Base-by-base conservation (phyloP, 345 rosid genomes). In the Dimocarpus longan region DNA sequence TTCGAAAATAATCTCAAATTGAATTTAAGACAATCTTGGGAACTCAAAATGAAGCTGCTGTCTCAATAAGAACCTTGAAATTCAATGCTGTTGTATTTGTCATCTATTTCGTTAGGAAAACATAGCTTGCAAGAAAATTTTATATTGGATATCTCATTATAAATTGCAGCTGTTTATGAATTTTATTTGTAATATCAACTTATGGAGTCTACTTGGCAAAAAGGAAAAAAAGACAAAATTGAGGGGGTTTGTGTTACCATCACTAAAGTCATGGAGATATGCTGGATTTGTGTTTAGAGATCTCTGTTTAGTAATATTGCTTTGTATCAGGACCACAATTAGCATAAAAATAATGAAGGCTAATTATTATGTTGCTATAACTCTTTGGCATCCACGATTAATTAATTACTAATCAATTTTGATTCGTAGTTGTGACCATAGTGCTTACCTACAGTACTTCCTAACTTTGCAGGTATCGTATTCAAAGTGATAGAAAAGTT, bases 401-500 rank as follows among this genome's bases (percentile, higher is more conserved):
- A 32, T 11, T 66, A 60, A 68, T 72, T 50, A 10, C 42, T 78
- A 64, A 40, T 15, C 39, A 8, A 12, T 67, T 74, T 59, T n/a
- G 59, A 70, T n/a, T 73, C 37, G 2, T 40, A 13, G n/a, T 44
- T 54, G 62, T 39, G 43, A 68, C 57, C 59, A 15, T 54, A 54
- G 18, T 54, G 18, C 59, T 54, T 54, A 8, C 2, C n/a, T 24
- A 42, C 42, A 43, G 10, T 32, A 15, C 59, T 26, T 43, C 42
- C 32, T 82, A 56, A 2, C 77, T 76, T 79, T 86, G 85, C 87
- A 96, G 99, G 99, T 96, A 87, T 73, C 88, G 98, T 26, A 90
- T 95, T 78, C 97, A 95, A 82, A 93, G 95, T 75, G 99, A 93
- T 89, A 93, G 79, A 85, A 91, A 93, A 87, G 96, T 89, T 86